phyloP scores from a whole-genome alignment of 768 basidiomycete genomes.

The Russula foetens region DNA sequence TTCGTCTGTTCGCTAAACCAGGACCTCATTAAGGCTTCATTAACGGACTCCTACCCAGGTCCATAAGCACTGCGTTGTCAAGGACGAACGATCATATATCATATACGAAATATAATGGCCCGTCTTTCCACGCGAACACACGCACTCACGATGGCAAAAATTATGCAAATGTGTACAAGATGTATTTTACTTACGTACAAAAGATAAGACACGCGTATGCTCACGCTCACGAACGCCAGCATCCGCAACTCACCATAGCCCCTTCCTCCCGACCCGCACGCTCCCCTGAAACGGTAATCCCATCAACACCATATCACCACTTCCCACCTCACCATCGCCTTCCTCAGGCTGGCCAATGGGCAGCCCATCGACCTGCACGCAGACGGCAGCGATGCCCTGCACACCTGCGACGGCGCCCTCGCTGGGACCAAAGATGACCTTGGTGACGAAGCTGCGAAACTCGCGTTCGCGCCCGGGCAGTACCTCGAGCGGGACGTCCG shows the following conservation, averaged over 20 bases:
- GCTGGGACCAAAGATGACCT: conserved; percentile 37
- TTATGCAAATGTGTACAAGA: no score
- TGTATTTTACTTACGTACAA: not conserved
- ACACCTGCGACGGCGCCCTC: conserved; percentile 16
- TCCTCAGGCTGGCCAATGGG: not conserved
- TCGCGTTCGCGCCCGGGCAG: conserved; percentile 69
- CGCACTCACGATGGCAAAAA: no score
- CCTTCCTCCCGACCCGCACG: conserved; percentile 10
- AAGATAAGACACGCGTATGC: not conserved
- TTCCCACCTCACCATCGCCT: not conserved
- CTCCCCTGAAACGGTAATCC: conserved; percentile 17
- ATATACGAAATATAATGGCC: no score
- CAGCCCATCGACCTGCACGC: conserved; percentile 14
- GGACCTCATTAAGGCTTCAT: no score
- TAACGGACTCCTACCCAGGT: no score
- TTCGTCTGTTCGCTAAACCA: no score
- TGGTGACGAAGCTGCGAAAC: conserved; percentile 68
- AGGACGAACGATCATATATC: no score
- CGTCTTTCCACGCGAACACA: no score
- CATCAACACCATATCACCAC: conserved; percentile 4
- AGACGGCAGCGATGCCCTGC: conserved; percentile 13
- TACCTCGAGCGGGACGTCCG: conserved; percentile 69
- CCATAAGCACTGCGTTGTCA: no score
- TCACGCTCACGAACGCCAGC: not conserved
- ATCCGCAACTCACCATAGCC: not conserved